Evolutionary conservation across 2,329 filamentous ascomycete genomes (phyloP), one percentile per base, ranked within the genome.

Genomic region (Talaromyces albobiverticillius): DNA sequence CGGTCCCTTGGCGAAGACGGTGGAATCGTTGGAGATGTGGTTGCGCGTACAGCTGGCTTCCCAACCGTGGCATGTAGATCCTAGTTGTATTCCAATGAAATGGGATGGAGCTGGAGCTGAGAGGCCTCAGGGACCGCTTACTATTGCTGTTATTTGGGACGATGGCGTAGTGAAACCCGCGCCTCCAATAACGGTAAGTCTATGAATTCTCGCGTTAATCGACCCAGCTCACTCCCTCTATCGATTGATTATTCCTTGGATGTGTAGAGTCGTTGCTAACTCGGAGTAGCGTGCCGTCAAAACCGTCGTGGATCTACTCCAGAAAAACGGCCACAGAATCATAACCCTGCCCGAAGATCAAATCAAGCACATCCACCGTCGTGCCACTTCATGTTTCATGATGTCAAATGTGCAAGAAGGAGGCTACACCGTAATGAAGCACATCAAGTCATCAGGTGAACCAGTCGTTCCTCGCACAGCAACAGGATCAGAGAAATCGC

Each of bases 151-250:
- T 13, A 71, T 87, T 62, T 82, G 79, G 76, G 70, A 82, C 61
- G 85, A 88, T 62, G 80, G 77, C n/a, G 74, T 86, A 38, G 83
- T 86, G 2, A 72, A 65, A 3, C 84, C 84, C 0, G 85, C 85
- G 26, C 84, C 85, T 2, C 85, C 85, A 0, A 77, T 88, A 3
- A 67, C 75, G 36, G 18, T 40, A 7, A 40, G 26, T 29, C n/a
- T n/a, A n/a, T n/a, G n/a, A n/a, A n/a, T n/a, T n/a, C n/a, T n/a
- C n/a, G n/a, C n/a, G 32, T 36, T 16, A 7, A 18, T 16, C n/a
- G n/a, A 36, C n/a, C n/a, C n/a, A 16, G 16, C 3, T 3, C 8
- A 16, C n/a, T 3, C 16, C 32, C 32, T 36, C 16, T 6, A 36
- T 16, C 4, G n/a, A 36, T 16, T 36, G 4, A n/a, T n/a, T 8